phyloP scores from a whole-genome alignment of 2,329 filamentous ascomycete genomes.

The Blastomyces gilchristii region DNA sequence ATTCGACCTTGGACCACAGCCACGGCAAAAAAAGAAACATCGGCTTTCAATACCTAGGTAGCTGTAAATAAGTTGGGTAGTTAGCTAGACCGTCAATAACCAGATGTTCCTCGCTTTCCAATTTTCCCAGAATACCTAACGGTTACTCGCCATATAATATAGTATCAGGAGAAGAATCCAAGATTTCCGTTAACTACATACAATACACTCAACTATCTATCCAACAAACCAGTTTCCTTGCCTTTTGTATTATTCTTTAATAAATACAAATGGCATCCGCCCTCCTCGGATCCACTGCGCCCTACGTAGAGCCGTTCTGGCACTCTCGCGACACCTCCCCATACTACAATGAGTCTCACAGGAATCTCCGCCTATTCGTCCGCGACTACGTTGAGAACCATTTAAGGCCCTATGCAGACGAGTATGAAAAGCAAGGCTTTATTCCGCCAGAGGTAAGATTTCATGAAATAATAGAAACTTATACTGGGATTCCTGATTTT shows the following conservation, averaged over 20 bases:
- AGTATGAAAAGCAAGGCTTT: constrained; percentile 52
- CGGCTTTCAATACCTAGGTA: background rate
- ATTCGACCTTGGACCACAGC: background rate
- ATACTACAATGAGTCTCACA: constrained; percentile 55
- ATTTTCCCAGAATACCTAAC: background rate
- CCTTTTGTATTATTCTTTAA: background rate
- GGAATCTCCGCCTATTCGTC: constrained; percentile 46
- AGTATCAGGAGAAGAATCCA: background rate
- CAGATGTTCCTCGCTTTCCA: background rate
- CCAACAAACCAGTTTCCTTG: background rate
- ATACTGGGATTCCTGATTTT: too few species aligned
- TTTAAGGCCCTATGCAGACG: constrained; percentile 48
- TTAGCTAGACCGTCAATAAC: background rate
- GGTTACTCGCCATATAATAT: background rate
- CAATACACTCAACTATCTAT: background rate
- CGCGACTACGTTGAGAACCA: constrained; percentile 51
- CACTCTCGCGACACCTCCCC: constrained; percentile 39
- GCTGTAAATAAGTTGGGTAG: background rate
- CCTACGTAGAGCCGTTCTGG: constrained; percentile 36
- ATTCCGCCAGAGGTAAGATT: constrained; percentile 34
- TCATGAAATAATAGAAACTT: background rate
- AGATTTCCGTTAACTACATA: background rate
- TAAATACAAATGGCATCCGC: background rate
- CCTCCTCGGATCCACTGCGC: constrained; percentile 11
- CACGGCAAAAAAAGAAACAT: background rate